These are phyloP conservation scores for Polytrichum formosum DNA, from an alignment of 225 moss, liverwort and hornwort genomes.

Conservation along the genomic window DNA sequence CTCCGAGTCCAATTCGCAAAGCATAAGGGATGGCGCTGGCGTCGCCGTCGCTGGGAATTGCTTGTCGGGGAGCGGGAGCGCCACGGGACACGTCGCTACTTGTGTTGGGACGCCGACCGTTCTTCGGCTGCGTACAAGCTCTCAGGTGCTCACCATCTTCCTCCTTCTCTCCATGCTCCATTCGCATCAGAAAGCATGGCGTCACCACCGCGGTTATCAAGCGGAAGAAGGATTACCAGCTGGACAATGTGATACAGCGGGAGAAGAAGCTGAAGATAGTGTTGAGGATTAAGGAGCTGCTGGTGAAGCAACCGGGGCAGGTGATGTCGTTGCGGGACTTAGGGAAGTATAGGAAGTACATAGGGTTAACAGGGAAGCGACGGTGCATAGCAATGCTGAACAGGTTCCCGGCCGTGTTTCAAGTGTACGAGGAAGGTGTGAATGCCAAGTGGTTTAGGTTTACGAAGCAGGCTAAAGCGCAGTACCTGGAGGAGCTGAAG, in stretches of 20 bases:
- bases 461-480: slow-evolving; percentile 53
- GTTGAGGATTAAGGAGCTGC: slow-evolving; percentile 65
- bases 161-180: too few species aligned
- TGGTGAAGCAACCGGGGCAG: slow-evolving; percentile 82
- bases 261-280: slow-evolving; percentile 89
- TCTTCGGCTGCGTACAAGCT: slow-evolving; percentile 29
- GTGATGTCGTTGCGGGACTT: slow-evolving; percentile 71
- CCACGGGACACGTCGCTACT: background rate
- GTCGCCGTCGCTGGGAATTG: too few species aligned
- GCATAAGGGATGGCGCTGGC: too few species aligned
- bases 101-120: slow-evolving; percentile 15
- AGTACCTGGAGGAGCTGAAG: slow-evolving; percentile 58
- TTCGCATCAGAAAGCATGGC: too few species aligned
- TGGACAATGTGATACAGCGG: slow-evolving; percentile 76
- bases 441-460: slow-evolving; percentile 67
- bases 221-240: slow-evolving; percentile 65
- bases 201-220: slow-evolving; percentile 53
- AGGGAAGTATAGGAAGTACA: slow-evolving; percentile 50
- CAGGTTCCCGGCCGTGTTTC: slow-evolving; percentile 66
- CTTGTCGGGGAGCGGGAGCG: too few species aligned
- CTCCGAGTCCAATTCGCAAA: too few species aligned
- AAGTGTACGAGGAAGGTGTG: slow-evolving; percentile 68
- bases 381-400: slow-evolving; percentile 62
- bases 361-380: slow-evolving; percentile 64
- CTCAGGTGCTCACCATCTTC: slow-evolving; percentile 13